These are phyloP conservation scores for Ophiocordyceps australis DNA, from an alignment of 2,329 filamentous ascomycete genomes.

Conservation along the genomic window DNA sequence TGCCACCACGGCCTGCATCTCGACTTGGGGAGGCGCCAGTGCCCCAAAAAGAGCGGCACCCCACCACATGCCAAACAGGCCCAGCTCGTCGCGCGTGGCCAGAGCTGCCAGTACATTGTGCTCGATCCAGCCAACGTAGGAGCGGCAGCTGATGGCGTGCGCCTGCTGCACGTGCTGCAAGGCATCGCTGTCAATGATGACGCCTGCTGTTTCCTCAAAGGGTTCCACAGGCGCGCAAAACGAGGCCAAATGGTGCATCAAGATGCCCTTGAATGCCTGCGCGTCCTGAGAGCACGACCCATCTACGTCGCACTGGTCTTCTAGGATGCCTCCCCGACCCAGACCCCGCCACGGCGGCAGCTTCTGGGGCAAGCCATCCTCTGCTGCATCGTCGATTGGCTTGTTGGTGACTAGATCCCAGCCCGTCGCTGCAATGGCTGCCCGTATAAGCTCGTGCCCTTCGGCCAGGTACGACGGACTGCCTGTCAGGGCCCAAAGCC, in stretches of 20 bases:
- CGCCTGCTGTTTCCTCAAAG: slow-evolving; percentile 6
- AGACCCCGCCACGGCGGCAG: slow-evolving; percentile 52
- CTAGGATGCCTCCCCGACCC: slow-evolving; percentile 62
- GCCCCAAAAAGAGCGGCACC: slow-evolving; percentile 29
- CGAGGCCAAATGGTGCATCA: slow-evolving; percentile 69
- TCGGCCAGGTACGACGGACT: slow-evolving; percentile 55
- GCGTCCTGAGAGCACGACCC: slow-evolving; percentile 65
- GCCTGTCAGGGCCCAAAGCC: slow-evolving; percentile 64
- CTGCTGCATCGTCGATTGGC: slow-evolving; percentile 24
- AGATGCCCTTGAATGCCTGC: slow-evolving; percentile 89
- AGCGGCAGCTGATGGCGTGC: slow-evolving; percentile 43
- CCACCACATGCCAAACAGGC: slow-evolving; percentile 84
- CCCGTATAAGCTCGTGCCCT: slow-evolving; percentile 58
- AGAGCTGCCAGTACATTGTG: slow-evolving; percentile 63
- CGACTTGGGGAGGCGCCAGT: slow-evolving; percentile 11
- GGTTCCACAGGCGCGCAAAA: slow-evolving; percentile 54
- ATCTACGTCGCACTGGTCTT: slow-evolving; percentile 64
- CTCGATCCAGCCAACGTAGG: slow-evolving; percentile 58
- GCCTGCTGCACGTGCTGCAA: slow-evolving; percentile 11
- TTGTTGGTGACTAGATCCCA: slow-evolving; percentile 34
- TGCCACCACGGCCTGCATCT: slow-evolving; percentile 13
- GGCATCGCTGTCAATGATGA: slow-evolving; percentile 3
- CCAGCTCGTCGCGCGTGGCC: slow-evolving; percentile 44
- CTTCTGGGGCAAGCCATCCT: slow-evolving; percentile 10
- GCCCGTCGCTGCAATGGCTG: slow-evolving; percentile 62